phyloP scores from a whole-genome alignment of 164 flowering plant species.

The Umbilicus rupestris region DNA sequence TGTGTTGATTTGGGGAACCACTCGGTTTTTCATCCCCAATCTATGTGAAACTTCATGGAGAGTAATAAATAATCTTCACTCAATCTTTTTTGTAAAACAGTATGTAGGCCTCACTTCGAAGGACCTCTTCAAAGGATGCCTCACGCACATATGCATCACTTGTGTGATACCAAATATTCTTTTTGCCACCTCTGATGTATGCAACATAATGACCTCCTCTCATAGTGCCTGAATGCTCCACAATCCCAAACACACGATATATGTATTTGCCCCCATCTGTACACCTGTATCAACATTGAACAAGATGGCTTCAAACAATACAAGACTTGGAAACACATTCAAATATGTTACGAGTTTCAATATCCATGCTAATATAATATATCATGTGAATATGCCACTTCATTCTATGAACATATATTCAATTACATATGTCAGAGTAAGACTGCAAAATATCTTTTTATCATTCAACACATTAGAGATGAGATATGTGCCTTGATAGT shows the following conservation, averaged over 20 bases:
- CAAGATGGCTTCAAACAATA: background rate
- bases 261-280: conserved; percentile 22
- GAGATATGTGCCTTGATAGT: too few species aligned
- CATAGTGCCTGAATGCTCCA: conserved; percentile 89
- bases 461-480: too few species aligned
- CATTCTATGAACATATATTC: too few species aligned
- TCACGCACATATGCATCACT: conserved; percentile 67
- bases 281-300: conserved; percentile 32
- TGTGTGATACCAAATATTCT: conserved; percentile 52
- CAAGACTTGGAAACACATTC: background rate
- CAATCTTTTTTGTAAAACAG: conserved; percentile 60
- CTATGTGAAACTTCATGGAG: background rate
- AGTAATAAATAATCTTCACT: conserved; percentile 2
- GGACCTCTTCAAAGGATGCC: conserved; percentile 61
- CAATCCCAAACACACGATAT: conserved; percentile 64
- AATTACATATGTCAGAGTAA: too few species aligned
- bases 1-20: background rate
- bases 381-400: too few species aligned
- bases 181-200: conserved; percentile 51
- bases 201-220: conserved; percentile 93
- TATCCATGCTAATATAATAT: too few species aligned
- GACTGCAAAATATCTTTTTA: too few species aligned
- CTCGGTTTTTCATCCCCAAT: conserved; percentile 12
- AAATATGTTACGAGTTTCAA: too few species aligned
- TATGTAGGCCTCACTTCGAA: conserved; percentile 76